Evolutionary conservation across 345 rosid species (phyloP).

Genomic region (Leavenworthia alabamica): DNA sequence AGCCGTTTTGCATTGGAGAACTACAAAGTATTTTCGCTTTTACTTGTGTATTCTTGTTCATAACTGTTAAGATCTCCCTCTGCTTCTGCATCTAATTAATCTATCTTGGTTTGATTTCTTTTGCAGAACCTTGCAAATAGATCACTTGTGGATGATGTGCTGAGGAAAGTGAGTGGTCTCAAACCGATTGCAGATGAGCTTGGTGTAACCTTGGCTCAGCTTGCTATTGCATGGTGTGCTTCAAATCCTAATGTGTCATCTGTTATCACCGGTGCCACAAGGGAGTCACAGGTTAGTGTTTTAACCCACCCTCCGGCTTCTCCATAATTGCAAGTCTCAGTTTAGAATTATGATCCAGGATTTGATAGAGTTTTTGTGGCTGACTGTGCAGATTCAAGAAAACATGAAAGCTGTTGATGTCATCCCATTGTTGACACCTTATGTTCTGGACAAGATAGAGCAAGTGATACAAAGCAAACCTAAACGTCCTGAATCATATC

Average conservation of each 20-base stretch:
- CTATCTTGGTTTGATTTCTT: background rate
- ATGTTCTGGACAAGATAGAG: constrained; percentile 87
- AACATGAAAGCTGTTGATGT: constrained; percentile 96
- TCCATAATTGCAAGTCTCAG: background rate
- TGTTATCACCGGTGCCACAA: constrained; percentile 93
- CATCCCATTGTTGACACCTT: constrained; percentile 73
- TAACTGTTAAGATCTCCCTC: background rate
- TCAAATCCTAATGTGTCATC: constrained; percentile 93
- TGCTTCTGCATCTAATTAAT: background rate
- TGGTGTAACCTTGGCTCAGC: constrained; percentile 90
- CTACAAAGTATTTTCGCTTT: constrained; percentile 59
- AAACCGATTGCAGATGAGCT: constrained; percentile 98
- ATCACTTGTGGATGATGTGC: constrained; percentile 82
- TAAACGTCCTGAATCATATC: constrained; percentile 76
- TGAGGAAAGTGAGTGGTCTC: constrained; percentile 83
- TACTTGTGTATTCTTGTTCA: background rate
- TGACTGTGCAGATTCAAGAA: constrained; percentile 64
- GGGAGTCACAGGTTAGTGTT: constrained; percentile 91
- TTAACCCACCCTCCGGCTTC: too few relatives aligned
- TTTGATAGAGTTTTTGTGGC: background rate
- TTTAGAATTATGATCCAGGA: background rate
- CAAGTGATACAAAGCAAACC: constrained; percentile 80
- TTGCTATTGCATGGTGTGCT: constrained; percentile 99
- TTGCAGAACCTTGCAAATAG: constrained; percentile 84
- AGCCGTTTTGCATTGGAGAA: constrained; percentile 94